Conservation (phyloP, 1,284 basidiomycete genomes). For the Chalciporus piperatoides region DNA sequence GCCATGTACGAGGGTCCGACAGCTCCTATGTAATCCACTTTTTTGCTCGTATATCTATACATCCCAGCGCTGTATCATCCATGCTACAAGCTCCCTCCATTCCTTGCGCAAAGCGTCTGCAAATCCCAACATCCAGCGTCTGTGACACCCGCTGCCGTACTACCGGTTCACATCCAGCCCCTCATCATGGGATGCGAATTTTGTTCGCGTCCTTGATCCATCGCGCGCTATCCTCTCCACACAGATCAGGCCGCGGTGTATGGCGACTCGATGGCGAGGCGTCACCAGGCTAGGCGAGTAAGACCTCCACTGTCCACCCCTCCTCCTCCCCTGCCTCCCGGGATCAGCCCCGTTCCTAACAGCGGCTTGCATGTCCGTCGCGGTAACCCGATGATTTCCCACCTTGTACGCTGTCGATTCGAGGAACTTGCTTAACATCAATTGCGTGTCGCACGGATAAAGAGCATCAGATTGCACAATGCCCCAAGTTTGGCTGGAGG, state of each 20-base stretch:
- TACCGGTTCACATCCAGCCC: slow-evolving; percentile 6
- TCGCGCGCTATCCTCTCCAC: slow-evolving; percentile 4
- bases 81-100: slow-evolving; percentile 12
- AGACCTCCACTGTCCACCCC: not conserved
- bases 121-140: not conserved
- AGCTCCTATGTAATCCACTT: slow-evolving; percentile 15
- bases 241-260: slow-evolving; percentile 2
- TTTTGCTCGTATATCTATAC: slow-evolving; percentile 3
- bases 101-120: not conserved
- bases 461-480: slow-evolving; percentile 4
- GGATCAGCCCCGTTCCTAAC: slow-evolving; percentile 2
- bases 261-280: slow-evolving; percentile 2
- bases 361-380: not conserved
- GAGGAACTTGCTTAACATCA: not conserved
- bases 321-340: slow-evolving; percentile 10
- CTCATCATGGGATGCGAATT: slow-evolving; percentile 15
- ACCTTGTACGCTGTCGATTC: not conserved
- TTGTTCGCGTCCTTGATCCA: slow-evolving; percentile 1
- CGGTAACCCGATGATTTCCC: not conserved
- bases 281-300: slow-evolving; percentile 1
- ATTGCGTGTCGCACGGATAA: slow-evolving; percentile 4
- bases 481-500: slow-evolving; percentile 9
- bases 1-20: slow-evolving; percentile 24
- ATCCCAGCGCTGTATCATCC: slow-evolving; percentile 1
- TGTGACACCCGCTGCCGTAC: not conserved